These are phyloP conservation scores for Aphanomyces euteiches DNA, from an alignment of 352 stramenopile species.

Conservation along the genomic window DNA sequence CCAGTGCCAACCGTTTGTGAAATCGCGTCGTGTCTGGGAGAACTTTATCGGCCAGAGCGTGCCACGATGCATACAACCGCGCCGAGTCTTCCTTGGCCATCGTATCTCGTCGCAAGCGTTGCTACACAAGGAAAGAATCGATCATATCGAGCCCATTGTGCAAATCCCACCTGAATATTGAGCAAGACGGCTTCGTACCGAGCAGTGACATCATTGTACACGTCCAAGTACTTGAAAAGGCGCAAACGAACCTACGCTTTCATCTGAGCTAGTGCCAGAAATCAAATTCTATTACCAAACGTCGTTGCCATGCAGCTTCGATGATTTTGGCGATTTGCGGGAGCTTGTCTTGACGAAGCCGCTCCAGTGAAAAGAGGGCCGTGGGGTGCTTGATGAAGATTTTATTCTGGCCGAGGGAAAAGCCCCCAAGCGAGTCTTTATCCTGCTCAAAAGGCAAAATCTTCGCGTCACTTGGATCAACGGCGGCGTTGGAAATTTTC, in stretches of 20 bases:
- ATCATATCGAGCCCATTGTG: conserved; percentile 42
- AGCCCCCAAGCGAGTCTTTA: conserved; percentile 65
- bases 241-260: conserved; percentile 47
- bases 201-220: conserved; percentile 49
- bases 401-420: conserved; percentile 81
- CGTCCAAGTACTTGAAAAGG: conserved; percentile 53
- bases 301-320: conserved; percentile 78
- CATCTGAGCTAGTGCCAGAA: neutral
- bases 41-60: conserved; percentile 50
- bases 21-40: conserved; percentile 47
- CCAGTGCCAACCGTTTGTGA: conserved; percentile 44
- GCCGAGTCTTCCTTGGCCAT: conserved; percentile 51
- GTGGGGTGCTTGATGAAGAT: conserved; percentile 88
- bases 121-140: conserved; percentile 58
- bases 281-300: conserved; percentile 43
- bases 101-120: too few species aligned
- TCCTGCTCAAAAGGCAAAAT: conserved; percentile 69
- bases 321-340: conserved; percentile 75
- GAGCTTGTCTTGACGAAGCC: conserved; percentile 72
- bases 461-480: conserved; percentile 31
- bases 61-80: conserved; percentile 60
- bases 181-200: conserved; percentile 50
- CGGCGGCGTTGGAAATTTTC: neutral
- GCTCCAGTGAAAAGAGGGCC: conserved; percentile 80
- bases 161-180: conserved; percentile 36